Evolutionary conservation across 768 basidiomycete species (phyloP).

Genomic region (Agaricus blazei): DNA sequence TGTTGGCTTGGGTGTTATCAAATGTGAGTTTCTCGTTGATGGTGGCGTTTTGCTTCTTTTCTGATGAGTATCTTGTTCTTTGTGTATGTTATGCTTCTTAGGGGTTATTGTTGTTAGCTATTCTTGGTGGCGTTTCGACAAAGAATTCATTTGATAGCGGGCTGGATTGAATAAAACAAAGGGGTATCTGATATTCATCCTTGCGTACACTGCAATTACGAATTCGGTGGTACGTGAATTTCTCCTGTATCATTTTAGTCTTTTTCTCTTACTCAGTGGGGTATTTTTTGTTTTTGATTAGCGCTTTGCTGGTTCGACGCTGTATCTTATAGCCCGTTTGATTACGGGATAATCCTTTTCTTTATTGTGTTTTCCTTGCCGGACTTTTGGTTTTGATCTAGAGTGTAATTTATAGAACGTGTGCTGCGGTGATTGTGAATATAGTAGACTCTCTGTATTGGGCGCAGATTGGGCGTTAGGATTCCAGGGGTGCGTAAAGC

Average conservation of each 20-base stretch:
- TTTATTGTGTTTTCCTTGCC: background rate
- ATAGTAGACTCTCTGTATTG: too few species aligned
- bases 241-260: background rate
- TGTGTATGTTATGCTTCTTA: constrained; percentile 19
- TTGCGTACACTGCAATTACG: constrained; percentile 76
- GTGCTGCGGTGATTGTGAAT: background rate
- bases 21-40: constrained; percentile 45
- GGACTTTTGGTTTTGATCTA: background rate
- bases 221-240: constrained; percentile 48
- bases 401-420: background rate
- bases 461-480: too few species aligned
- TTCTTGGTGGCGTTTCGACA: constrained; percentile 55
- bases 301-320: constrained; percentile 27
- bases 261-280: background rate
- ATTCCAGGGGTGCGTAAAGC: too few species aligned
- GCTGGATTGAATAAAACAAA: constrained; percentile 54
- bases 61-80: background rate
- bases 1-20: constrained; percentile 79
- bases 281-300: constrained; percentile 3
- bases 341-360: constrained; percentile 23
- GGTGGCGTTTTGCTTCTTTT: background rate
- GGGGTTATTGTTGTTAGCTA: constrained; percentile 65
- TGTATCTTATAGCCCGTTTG: constrained; percentile 26
- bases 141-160: constrained; percentile 53
- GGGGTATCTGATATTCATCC: constrained; percentile 74